Evolutionary conservation across 768 basidiomycete species (phyloP), one percentile per base, ranked within the genome.

Genomic region (Rhodotorula graminis): DNA sequence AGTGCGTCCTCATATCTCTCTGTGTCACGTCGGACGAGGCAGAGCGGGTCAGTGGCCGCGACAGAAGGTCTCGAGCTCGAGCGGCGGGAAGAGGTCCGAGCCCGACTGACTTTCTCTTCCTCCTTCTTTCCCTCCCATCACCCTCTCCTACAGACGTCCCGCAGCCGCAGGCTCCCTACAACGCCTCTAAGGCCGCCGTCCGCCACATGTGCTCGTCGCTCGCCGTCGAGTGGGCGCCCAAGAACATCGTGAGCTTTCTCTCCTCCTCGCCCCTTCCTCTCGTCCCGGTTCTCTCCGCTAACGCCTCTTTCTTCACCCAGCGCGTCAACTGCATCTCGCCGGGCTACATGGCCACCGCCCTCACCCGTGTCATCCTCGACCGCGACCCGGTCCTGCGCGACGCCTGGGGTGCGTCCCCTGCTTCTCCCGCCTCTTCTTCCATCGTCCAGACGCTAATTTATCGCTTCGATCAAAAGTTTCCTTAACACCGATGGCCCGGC

Each of bases 151-250:
- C 44, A 61, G 60, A 61, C 60, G 29, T 61, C 44, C 60, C 60
- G 21, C 61, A 62, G 47, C 61, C 61, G 49, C 95, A 98, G 85
- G 90, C 91, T 9, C 93, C 94, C 0, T 98, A 98, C 81, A 98
- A 97, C 81, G 90, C 91, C 16, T 94, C 93, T 29, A 97, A 94
- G 84, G 92, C 92, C 49, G 91, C 93, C 61, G 93, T 97, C 47
- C 89, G 90, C 77, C 94, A 97, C 79, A 91, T 97, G 91, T 92
- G 92, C 21, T 84, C 90, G 3, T 91, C 89, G 76, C 84, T 97
- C 47, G 94, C 90, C 1, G 92, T 97, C 37, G 95, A 98, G 82
- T 97, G 94, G 93, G 95, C 95, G 0, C 90, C 88, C 80, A 87
- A 89, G 75, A 88, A 88, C 60, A 88, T 65, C 25, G 60, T 46